These are phyloP conservation scores for Aspergillus japonicus DNA, from an alignment of 2,329 filamentous ascomycete genomes.

Conservation along the genomic window DNA sequence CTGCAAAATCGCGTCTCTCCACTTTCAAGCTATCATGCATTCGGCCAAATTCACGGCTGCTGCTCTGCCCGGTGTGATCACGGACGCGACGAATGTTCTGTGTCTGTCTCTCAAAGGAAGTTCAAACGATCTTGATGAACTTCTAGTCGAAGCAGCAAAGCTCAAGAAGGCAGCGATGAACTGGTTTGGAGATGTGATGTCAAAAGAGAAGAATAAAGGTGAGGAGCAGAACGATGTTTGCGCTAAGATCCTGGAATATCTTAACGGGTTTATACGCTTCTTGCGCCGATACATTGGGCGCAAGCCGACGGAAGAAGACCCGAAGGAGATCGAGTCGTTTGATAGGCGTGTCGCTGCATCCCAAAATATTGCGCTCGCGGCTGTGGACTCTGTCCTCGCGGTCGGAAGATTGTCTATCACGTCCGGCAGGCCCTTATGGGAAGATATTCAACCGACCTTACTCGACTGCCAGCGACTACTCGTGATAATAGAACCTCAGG, in stretches of 20 bases:
- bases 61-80: conserved; percentile 26
- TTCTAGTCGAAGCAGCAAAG: conserved; percentile 44
- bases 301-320: conserved; percentile 26
- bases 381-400: conserved; percentile 41
- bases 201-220: conserved; percentile 20
- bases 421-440: conserved; percentile 40
- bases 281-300: conserved; percentile 43
- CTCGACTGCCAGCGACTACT: conserved; percentile 40
- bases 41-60: conserved; percentile 22
- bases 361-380: conserved; percentile 40
- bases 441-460: conserved; percentile 36
- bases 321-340: conserved; percentile 32
- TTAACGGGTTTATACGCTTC: conserved; percentile 42
- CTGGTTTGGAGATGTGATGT: conserved; percentile 34
- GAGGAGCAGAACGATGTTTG: conserved; percentile 21
- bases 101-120: conserved; percentile 41
- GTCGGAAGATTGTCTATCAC: conserved; percentile 41
- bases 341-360: conserved; percentile 31
- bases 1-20: conserved; percentile 41
- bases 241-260: conserved; percentile 34
- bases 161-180: conserved; percentile 44
- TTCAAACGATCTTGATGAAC: conserved; percentile 43
- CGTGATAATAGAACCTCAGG: conserved; percentile 24
- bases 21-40: conserved; percentile 33
- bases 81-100: conserved; percentile 36